Percentiles rank a stretch among this genome's conserved stretches.
Conservation (phyloP, 2,329 filamentous ascomycete species). For the Exophiala dermatitidis region DNA sequence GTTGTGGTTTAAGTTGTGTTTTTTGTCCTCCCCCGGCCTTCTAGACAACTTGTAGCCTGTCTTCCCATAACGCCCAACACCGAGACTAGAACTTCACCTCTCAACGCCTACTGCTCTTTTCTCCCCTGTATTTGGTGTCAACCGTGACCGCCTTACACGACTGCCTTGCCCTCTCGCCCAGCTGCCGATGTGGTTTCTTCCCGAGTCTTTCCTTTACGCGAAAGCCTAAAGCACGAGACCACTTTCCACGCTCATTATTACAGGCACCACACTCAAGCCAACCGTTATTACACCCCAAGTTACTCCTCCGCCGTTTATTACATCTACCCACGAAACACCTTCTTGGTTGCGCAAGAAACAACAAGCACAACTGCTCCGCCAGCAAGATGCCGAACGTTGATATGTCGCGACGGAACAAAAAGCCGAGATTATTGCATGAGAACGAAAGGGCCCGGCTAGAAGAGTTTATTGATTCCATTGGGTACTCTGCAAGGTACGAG, state of each 20-base stretch:
- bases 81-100: neutral
- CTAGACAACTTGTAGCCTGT: neutral
- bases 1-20: neutral
- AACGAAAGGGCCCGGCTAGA: conserved; percentile 75
- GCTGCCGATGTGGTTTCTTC: neutral
- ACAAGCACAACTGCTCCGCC: neutral
- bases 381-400: conserved; percentile 54
- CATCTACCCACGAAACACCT: neutral
- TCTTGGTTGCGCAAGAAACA: neutral
- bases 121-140: neutral
- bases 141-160: neutral
- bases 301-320: neutral
- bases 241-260: neutral
- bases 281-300: neutral
- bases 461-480: conserved; percentile 86
- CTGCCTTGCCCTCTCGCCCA: neutral
- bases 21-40: neutral
- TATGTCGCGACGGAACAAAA: conserved; percentile 75
- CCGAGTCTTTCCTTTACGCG: neutral
- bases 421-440: conserved; percentile 71
- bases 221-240: conserved; percentile 17
- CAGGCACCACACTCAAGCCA: neutral
- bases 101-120: neutral
- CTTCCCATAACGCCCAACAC: neutral
- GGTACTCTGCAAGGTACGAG: conserved; percentile 80